These are phyloP conservation scores for Amanita phalloides DNA, from an alignment of 768 basidiomycete genomes.

Conservation along the genomic window DNA sequence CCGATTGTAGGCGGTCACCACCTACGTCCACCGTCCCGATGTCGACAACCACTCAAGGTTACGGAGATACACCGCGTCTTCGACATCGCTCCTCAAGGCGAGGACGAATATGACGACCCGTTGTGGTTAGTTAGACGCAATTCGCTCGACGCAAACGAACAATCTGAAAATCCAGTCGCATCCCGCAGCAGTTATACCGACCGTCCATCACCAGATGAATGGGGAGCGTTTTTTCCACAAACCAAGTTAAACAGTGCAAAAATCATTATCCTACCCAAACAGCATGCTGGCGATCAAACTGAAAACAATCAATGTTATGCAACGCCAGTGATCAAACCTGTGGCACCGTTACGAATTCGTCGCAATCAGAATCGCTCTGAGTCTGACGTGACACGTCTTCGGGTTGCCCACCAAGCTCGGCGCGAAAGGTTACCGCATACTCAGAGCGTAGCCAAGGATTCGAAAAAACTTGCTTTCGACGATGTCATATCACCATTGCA, in stretches of 20 bases:
- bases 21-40: neutral
- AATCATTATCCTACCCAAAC: neutral
- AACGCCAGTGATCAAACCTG: neutral
- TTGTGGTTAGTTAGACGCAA: constrained; percentile 1
- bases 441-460: neutral
- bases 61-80: neutral
- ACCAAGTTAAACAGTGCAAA: neutral
- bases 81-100: neutral
- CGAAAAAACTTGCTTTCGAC: neutral
- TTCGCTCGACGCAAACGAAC: neutral
- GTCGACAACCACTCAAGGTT: neutral
- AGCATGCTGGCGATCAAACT: neutral
- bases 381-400: neutral
- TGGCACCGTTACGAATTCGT: neutral
- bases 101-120: neutral
- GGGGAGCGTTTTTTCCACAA: neutral
- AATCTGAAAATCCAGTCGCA: neutral
- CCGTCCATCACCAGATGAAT: neutral
- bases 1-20: neutral
- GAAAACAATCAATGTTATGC: neutral
- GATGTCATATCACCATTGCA: constrained; percentile 3
- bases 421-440: neutral
- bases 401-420: neutral
- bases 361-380: neutral
- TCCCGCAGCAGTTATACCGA: neutral